Evolutionary conservation across 2,329 filamentous ascomycete species (phyloP).

Genomic region (Cercospora zeina): DNA sequence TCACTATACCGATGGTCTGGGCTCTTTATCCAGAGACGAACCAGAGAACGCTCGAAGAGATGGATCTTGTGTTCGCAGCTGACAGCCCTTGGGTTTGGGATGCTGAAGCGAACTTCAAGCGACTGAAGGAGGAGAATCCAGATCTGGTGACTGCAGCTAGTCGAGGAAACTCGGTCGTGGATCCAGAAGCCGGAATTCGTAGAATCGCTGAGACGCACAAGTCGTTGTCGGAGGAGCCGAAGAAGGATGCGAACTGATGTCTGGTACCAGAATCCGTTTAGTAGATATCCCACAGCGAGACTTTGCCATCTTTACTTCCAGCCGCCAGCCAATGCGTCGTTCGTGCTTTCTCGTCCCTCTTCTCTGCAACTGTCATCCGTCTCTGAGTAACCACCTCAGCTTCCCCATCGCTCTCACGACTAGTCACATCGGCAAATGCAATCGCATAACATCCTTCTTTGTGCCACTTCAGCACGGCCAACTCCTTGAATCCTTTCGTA

Average conservation of each 20-base stretch:
- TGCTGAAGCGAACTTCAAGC: slow-evolving; percentile 63
- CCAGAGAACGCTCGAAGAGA: slow-evolving; percentile 72
- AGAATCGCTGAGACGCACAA: slow-evolving; percentile 24
- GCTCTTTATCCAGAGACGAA: slow-evolving; percentile 71
- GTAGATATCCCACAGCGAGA: slow-evolving; percentile 95
- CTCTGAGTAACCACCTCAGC: slow-evolving; percentile 10
- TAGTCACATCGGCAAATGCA: slow-evolving; percentile 61
- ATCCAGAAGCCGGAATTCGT: slow-evolving; percentile 30
- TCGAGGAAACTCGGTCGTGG: slow-evolving; percentile 33
- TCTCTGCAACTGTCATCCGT: slow-evolving; percentile 38
- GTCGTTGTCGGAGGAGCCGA: slow-evolving; percentile 23
- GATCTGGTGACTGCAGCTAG: slow-evolving; percentile 36
- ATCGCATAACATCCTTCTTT: slow-evolving; percentile 81
- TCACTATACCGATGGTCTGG: slow-evolving; percentile 70
- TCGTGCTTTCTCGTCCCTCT: slow-evolving; percentile 57
- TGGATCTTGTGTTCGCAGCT: slow-evolving; percentile 70
- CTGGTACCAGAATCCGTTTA: slow-evolving; percentile 30
- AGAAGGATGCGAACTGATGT: slow-evolving; percentile 12
- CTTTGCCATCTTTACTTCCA: slow-evolving; percentile 91
- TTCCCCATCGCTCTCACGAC: not conserved
- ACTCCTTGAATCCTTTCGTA: slow-evolving; percentile 65
- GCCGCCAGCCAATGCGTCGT: slow-evolving; percentile 84
- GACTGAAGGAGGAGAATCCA: slow-evolving; percentile 62
- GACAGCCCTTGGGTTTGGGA: slow-evolving; percentile 70
- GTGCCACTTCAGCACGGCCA: slow-evolving; percentile 95